Evolutionary conservation across 768 basidiomycete species (phyloP).

Genomic region (Naganishia antarctica): DNA sequence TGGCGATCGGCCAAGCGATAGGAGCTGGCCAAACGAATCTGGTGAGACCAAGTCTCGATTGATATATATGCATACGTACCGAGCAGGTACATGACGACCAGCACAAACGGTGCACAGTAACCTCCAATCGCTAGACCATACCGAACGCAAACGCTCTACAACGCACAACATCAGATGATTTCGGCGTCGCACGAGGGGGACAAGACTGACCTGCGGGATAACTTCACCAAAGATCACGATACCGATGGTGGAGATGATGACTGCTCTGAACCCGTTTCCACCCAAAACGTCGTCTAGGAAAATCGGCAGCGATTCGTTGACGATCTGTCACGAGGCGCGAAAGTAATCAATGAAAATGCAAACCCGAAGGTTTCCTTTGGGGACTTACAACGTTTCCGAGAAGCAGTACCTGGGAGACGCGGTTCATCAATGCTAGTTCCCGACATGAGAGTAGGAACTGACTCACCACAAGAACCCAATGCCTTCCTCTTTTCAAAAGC

Average conservation of each 20-base stretch:
- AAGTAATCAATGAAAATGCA: neutral
- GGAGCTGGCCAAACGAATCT: constrained; percentile 53
- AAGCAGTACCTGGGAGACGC: constrained; percentile 56
- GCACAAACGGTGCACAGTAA: constrained; percentile 68
- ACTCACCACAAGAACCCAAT: constrained; percentile 86
- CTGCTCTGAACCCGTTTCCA: constrained; percentile 52
- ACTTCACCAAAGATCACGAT: constrained; percentile 55
- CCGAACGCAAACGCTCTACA: constrained; percentile 56
- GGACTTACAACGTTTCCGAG: constrained; percentile 67
- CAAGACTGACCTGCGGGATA: constrained; percentile 55
- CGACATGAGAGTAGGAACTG: constrained; percentile 56
- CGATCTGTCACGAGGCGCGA: constrained; percentile 30
- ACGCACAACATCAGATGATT: too few relatives aligned
- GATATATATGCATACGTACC: constrained; percentile 2
- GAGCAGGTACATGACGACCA: constrained; percentile 65
- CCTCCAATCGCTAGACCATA: constrained; percentile 79
- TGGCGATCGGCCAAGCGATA: constrained; percentile 67
- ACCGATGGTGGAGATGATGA: constrained; percentile 46
- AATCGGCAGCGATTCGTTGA: constrained; percentile 52
- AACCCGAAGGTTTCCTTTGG: too few relatives aligned
- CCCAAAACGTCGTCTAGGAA: constrained; percentile 52
- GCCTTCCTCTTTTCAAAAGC: constrained; percentile 63
- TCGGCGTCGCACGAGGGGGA: too few relatives aligned
- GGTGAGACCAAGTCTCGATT: neutral
- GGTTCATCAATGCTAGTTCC: too few relatives aligned